phyloP scores from a whole-genome alignment of 371 early-diverging fungal species.

The Mucor irregularis region DNA sequence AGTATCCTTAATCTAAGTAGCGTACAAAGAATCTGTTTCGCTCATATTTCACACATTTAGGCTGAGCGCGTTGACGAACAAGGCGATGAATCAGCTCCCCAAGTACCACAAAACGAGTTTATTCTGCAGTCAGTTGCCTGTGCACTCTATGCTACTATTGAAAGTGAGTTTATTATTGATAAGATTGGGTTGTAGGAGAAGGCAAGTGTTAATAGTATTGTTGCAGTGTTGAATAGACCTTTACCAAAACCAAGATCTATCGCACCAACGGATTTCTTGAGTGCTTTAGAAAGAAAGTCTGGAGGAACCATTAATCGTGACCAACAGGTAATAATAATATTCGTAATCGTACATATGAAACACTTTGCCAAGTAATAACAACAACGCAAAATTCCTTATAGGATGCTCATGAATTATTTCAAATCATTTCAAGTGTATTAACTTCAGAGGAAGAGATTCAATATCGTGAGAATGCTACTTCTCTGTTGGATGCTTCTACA shows the following conservation, averaged over 20 bases:
- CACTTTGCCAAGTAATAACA: background rate
- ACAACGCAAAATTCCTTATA: slow-evolving; percentile 47
- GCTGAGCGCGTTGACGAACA: slow-evolving; percentile 56
- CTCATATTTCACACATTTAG: slow-evolving; percentile 6
- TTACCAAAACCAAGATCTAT: slow-evolving; percentile 39
- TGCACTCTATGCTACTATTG: slow-evolving; percentile 53
- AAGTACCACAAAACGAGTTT: slow-evolving; percentile 37
- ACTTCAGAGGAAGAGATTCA: slow-evolving; percentile 69
- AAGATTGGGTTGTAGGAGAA: background rate
- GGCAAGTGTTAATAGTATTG: background rate
- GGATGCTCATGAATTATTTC: slow-evolving; percentile 95
- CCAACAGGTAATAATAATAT: slow-evolving; percentile 37
- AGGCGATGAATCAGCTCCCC: slow-evolving; percentile 44
- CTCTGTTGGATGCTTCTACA: slow-evolving; percentile 41
- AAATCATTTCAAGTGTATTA: slow-evolving; percentile 79
- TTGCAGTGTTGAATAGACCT: slow-evolving; percentile 44
- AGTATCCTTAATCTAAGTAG: background rate
- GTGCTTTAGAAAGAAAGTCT: slow-evolving; percentile 43
- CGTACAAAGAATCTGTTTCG: background rate
- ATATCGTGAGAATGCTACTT: slow-evolving; percentile 37
- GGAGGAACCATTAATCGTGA: slow-evolving; percentile 45
- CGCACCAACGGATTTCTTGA: slow-evolving; percentile 39
- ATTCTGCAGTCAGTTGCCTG: slow-evolving; percentile 52
- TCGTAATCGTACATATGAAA: background rate
- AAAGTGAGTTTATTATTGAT: slow-evolving; percentile 26